Conservation (phyloP, 495 filamentous ascomycete species). For the Physcia stellaris region DNA sequence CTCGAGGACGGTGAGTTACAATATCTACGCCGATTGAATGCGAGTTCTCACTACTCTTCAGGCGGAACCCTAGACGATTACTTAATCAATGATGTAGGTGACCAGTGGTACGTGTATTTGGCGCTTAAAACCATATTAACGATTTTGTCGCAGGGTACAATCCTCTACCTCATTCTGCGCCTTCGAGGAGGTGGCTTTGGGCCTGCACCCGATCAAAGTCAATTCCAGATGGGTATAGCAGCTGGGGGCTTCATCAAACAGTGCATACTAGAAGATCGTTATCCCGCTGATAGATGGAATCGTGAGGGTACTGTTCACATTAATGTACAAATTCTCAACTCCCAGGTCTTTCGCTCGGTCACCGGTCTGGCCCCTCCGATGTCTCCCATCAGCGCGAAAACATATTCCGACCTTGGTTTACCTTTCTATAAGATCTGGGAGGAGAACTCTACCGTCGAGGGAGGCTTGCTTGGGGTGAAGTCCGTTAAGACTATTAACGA, state of each 20-base stretch:
- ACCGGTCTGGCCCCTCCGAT: conserved; percentile 20
- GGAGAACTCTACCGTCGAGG: conserved; percentile 9
- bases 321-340: conserved; percentile 29
- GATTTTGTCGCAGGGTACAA: neutral
- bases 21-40: neutral
- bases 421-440: conserved; percentile 23
- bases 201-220: neutral
- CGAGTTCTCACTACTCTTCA: neutral
- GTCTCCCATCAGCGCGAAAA: conserved; percentile 22
- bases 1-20: conserved; percentile 10
- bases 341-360: conserved; percentile 11
- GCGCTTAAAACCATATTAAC: too few relatives aligned
- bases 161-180: conserved; percentile 4
- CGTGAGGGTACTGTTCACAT: conserved; percentile 17
- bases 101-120: neutral
- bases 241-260: conserved; percentile 11
- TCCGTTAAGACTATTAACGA: conserved; percentile 6
- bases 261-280: conserved; percentile 17
- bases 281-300: conserved; percentile 20
- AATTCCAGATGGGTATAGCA: conserved; percentile 6
- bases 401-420: conserved; percentile 19
- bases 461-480: conserved; percentile 11
- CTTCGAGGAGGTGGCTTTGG: conserved; percentile 5
- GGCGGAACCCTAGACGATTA: neutral
- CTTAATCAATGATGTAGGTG: neutral